A percentile compares a stretch with the other conserved stretches of the same genome.
Conservation (phyloP, 148 eudicot genomes). For the Oxyria digyna region DNA sequence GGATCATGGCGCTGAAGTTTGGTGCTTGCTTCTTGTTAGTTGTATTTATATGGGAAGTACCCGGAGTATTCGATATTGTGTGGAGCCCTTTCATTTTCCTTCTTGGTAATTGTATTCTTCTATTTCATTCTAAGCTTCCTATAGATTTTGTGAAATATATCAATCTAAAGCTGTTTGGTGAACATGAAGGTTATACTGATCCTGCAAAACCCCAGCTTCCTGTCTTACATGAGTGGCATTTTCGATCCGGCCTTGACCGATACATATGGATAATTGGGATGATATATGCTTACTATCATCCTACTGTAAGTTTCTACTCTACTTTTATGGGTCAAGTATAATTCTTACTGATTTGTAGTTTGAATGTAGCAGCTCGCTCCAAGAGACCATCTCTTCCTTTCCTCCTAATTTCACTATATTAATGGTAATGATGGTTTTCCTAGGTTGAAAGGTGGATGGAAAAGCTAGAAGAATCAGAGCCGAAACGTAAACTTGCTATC, state of each 20-base stretch:
- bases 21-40: conserved; percentile 69
- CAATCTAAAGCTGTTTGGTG: neutral
- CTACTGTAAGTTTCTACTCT: conserved; percentile 43
- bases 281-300: conserved; percentile 95
- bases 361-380: neutral
- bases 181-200: conserved; percentile 53
- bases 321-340: neutral
- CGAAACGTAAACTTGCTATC: conserved; percentile 40
- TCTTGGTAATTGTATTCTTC: conserved; percentile 38
- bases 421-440: conserved; percentile 6
- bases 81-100: conserved; percentile 84
- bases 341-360: neutral
- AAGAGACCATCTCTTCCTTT: neutral
- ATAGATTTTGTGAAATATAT: neutral
- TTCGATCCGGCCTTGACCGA: conserved; percentile 96
- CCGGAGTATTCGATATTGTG: conserved; percentile 73
- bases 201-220: conserved; percentile 59
- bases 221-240: conserved; percentile 82
- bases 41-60: conserved; percentile 83
- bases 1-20: conserved; percentile 66
- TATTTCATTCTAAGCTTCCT: conserved; percentile 6
- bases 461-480: conserved; percentile 83
- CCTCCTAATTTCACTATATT: neutral
- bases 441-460: conserved; percentile 99
- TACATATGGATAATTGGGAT: conserved; percentile 98